Base-by-base conservation (phyloP, 805 yeast species). In the Saturnispora hagleri region DNA sequence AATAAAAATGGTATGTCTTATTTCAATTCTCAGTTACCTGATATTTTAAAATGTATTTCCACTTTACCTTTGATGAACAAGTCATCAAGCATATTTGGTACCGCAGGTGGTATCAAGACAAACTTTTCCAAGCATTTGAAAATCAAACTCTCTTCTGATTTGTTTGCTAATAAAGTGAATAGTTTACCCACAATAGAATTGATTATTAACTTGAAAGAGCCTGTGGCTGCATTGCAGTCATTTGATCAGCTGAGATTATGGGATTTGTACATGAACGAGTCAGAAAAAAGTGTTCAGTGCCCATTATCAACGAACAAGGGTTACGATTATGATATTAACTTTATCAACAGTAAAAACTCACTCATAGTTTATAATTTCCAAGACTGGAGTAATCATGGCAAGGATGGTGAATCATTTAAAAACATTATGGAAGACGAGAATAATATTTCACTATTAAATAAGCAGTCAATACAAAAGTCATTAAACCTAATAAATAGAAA, bases 71-170 rank as follows among this genome's bases (percentile, higher is more conserved):
- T 67, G 26, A 47, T 57, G 33, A 62, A 66, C 45, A 64, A 61
- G 45, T 51, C 49, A 4, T 54, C 61, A 2, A 48, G 52, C 10
- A 52, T 65, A 31, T 62, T 66, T 57, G 69, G 69, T 8, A 51
- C 54, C 1, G 62, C 60, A 4, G 69, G 69, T 43, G 68, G 68
- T 47, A 59, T 66, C 27, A 56, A 56, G 47, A 62, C 62, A 36
- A 49, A 62, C 42, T 68, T 65, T 36, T 62, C 58, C 18, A 57
- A 60, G 34, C 60, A 62, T 20, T 43, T 66, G 17, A 64, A 65
- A 28, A 52, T 69, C 31, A 65, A 63, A 47, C 53, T 69, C 43
- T 53, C 64, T 17, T 71, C 73, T 1, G 66, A 69, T 55, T 67
- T 64, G 4, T 66, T 58, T 46, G 51, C 52, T 20, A 51, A 57